Conservation (phyloP, 108 stramenopile genomes). For the Nitzschia sp. region DNA sequence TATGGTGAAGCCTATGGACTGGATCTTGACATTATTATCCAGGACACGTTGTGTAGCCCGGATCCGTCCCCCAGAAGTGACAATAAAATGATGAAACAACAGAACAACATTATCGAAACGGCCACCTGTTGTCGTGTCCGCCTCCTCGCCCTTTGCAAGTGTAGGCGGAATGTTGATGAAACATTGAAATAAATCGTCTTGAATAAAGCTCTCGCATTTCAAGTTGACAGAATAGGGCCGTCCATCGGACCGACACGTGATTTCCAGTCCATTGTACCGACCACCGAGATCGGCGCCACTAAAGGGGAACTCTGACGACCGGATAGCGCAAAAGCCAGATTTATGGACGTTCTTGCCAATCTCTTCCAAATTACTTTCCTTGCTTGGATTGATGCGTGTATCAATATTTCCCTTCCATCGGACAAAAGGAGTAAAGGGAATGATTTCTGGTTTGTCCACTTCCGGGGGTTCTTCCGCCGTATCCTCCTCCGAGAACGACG, state of each 20-base stretch:
- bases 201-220: constrained; percentile 69
- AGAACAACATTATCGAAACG: constrained; percentile 48
- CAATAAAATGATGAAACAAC: constrained; percentile 65
- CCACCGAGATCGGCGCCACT: constrained; percentile 63
- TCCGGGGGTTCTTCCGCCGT: background rate
- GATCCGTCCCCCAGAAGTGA: constrained; percentile 67
- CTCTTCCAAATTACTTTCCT: constrained; percentile 26
- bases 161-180: constrained; percentile 55
- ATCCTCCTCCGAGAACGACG: background rate
- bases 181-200: constrained; percentile 81
- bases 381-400: constrained; percentile 50
- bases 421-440: constrained; percentile 57
- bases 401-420: constrained; percentile 76
- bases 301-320: constrained; percentile 76
- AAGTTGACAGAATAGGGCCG: constrained; percentile 78
- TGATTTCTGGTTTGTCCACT: background rate
- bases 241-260: constrained; percentile 79
- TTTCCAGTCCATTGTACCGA: constrained; percentile 76
- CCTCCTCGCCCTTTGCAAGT: constrained; percentile 4
- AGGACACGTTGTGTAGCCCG: constrained; percentile 59
- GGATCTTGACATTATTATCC: constrained; percentile 62
- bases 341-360: constrained; percentile 37
- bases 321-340: constrained; percentile 82
- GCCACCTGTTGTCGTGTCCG: constrained; percentile 27
- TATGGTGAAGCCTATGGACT: constrained; percentile 76